phyloP scores from a whole-genome alignment of 2,329 filamentous ascomycete genomes.

The Hysterium pulicare region DNA sequence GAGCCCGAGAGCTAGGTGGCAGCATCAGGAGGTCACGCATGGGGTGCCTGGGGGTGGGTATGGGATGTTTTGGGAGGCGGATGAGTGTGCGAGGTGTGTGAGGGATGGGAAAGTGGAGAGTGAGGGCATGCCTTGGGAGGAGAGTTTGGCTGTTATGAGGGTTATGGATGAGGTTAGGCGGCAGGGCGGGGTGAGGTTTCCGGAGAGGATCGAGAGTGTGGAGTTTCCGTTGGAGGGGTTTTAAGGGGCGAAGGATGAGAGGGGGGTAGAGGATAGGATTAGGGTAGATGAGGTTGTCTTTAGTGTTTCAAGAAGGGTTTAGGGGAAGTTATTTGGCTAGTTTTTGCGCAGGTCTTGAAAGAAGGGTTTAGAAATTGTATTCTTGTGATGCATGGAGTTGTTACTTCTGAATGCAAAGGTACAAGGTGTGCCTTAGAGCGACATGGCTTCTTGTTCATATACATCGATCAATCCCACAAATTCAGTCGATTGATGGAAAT shows the following conservation, averaged over 20 bases:
- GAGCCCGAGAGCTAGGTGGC: background rate
- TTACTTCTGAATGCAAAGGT: too few relatives aligned
- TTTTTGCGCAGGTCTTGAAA: too few relatives aligned
- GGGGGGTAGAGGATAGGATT: background rate
- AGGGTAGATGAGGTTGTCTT: too few relatives aligned
- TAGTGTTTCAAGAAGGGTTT: too few relatives aligned
- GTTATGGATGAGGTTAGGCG: slow-evolving; percentile 67
- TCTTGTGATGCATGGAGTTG: too few relatives aligned
- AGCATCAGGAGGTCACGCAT: background rate
- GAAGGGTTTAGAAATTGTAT: too few relatives aligned
- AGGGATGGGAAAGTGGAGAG: slow-evolving; percentile 73
- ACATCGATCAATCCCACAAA: too few relatives aligned
- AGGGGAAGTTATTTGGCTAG: too few relatives aligned
- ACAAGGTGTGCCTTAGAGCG: too few relatives aligned
- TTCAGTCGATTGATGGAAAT: too few relatives aligned
- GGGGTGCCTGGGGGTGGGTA: slow-evolving; percentile 49
- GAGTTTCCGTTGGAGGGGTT: slow-evolving; percentile 48
- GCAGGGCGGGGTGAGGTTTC: slow-evolving; percentile 61
- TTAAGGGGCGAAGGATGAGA: slow-evolving; percentile 1
- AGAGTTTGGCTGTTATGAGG: slow-evolving; percentile 85
- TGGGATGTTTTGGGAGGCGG: slow-evolving; percentile 88
- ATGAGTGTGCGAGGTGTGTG: slow-evolving; percentile 72
- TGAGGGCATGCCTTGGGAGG: slow-evolving; percentile 62
- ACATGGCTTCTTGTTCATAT: too few relatives aligned
- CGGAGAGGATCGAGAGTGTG: slow-evolving; percentile 62